A percentile compares a stretch with the other conserved stretches of the same genome.
Conservation (phyloP, 1,284 basidiomycete genomes). For the Irpex sp. region DNA sequence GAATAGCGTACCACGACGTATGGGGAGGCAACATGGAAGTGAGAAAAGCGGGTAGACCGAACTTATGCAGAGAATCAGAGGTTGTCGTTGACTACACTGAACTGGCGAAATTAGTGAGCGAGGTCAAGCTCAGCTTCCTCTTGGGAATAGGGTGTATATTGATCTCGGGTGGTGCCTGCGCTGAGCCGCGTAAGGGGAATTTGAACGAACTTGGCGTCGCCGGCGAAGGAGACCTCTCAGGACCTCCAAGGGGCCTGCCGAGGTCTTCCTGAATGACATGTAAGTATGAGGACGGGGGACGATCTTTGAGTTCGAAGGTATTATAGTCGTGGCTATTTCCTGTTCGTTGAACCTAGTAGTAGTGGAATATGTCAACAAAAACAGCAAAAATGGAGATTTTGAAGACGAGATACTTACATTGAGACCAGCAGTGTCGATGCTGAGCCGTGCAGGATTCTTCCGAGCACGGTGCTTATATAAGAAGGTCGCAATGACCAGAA, state of each 20-base stretch:
- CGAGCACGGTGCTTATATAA: not conserved
- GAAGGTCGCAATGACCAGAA: not conserved
- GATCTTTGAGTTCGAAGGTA: not conserved
- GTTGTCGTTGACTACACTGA: slow-evolving; percentile 3
- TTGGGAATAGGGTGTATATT: not conserved
- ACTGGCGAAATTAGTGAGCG: not conserved
- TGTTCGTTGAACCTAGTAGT: not conserved
- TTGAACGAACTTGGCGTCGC: not conserved
- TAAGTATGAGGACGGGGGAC: not conserved
- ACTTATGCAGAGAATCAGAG: slow-evolving; percentile 12
- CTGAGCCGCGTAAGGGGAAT: not conserved
- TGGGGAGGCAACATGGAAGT: too few relatives aligned
- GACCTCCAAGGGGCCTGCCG: not conserved
- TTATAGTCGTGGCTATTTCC: not conserved
- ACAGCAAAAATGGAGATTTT: not conserved
- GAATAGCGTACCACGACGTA: too few relatives aligned
- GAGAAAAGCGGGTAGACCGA: too few relatives aligned
- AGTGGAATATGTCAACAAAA: too few relatives aligned
- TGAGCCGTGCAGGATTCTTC: not conserved
- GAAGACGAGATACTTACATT: not conserved
- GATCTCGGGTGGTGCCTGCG: not conserved
- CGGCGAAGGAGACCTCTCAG: not conserved
- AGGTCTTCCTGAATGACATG: not conserved
- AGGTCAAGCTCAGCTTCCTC: not conserved
- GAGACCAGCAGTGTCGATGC: not conserved